These are phyloP conservation scores for Eucalyptus lansdowneana DNA, from an alignment of 345 rosid genomes.

Conservation along the genomic window DNA sequence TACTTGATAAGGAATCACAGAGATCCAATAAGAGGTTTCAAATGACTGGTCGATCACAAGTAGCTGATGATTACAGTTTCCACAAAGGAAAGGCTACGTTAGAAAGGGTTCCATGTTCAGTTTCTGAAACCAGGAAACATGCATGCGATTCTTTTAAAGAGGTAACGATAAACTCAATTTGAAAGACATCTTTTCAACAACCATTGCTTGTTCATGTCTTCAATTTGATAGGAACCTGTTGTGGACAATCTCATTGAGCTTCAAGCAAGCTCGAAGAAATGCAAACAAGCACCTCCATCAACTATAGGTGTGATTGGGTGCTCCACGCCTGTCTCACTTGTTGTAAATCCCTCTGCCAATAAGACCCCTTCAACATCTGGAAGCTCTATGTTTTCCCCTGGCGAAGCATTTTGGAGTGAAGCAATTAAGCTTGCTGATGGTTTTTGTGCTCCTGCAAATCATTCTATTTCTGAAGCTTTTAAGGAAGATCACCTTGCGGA, in stretches of 20 bases:
- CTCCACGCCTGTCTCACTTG: slow-evolving; percentile 54
- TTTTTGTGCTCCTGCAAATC: slow-evolving; percentile 26
- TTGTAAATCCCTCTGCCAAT: slow-evolving; percentile 18
- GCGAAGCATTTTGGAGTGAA: slow-evolving; percentile 97
- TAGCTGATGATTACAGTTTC: slow-evolving; percentile 6
- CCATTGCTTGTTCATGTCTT: background rate
- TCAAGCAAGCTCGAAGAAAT: slow-evolving; percentile 52
- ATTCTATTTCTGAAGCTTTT: slow-evolving; percentile 1
- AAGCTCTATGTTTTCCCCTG: slow-evolving; percentile 88
- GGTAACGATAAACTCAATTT: slow-evolving; percentile 18
- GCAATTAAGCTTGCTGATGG: slow-evolving; percentile 92
- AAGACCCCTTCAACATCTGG: slow-evolving; percentile 72
- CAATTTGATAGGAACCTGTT: slow-evolving; percentile 14
- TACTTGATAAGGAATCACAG: slow-evolving; percentile 20
- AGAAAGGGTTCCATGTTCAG: slow-evolving; percentile 11
- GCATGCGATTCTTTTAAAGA: slow-evolving; percentile 10
- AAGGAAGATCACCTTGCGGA: background rate
- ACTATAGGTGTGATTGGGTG: slow-evolving; percentile 19
- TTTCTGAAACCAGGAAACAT: slow-evolving; percentile 12
- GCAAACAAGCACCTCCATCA: slow-evolving; percentile 28
- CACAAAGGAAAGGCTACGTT: slow-evolving; percentile 25
- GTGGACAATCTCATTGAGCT: slow-evolving; percentile 7
- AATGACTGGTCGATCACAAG: slow-evolving; percentile 5
- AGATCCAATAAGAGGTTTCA: slow-evolving; percentile 39
- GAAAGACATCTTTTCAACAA: background rate